phyloP scores from a whole-genome alignment of 2,329 filamentous ascomycete species.

The Colletotrichum simmondsii region DNA sequence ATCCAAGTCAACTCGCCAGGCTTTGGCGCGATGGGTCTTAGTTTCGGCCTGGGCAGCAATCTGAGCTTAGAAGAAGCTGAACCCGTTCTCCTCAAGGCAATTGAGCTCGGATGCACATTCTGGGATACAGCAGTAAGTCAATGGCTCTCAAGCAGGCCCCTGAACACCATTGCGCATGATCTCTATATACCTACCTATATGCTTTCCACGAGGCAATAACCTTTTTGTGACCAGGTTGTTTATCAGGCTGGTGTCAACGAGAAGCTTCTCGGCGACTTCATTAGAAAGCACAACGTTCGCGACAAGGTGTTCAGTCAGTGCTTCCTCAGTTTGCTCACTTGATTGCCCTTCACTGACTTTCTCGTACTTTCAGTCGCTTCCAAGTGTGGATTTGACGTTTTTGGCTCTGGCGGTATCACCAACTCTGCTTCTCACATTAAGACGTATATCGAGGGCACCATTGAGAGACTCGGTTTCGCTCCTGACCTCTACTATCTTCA shows the following conservation, averaged over 20 bases:
- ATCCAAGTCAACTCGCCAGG: slow-evolving; percentile 53
- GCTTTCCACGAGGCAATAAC: not conserved
- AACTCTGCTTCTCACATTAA: slow-evolving; percentile 59
- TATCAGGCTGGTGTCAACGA: slow-evolving; percentile 60
- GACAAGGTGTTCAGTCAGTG: slow-evolving; percentile 58
- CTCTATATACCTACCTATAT: not conserved
- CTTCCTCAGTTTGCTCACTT: too few species aligned
- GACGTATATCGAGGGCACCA: slow-evolving; percentile 59
- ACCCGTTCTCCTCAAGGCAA: slow-evolving; percentile 59
- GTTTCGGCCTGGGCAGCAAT: slow-evolving; percentile 53
- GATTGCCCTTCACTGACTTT: not conserved
- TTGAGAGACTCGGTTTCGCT: slow-evolving; percentile 57
- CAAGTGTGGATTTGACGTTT: slow-evolving; percentile 56
- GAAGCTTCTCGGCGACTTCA: slow-evolving; percentile 62
- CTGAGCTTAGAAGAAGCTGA: slow-evolving; percentile 56
- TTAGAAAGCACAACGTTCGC: slow-evolving; percentile 59
- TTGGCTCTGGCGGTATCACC: slow-evolving; percentile 47
- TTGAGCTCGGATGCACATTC: slow-evolving; percentile 57
- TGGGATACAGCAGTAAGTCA: slow-evolving; percentile 56
- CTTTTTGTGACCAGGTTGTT: slow-evolving; percentile 46
- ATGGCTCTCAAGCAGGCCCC: not conserved
- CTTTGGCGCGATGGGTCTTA: slow-evolving; percentile 63
- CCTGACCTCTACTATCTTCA: slow-evolving; percentile 58
- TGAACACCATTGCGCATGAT: too few species aligned
- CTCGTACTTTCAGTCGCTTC: slow-evolving; percentile 54